A percentile compares a stretch with the other conserved stretches of the same genome.
phyloP scores from a whole-genome alignment of 768 basidiomycete species.

The Trametes cingulata region DNA sequence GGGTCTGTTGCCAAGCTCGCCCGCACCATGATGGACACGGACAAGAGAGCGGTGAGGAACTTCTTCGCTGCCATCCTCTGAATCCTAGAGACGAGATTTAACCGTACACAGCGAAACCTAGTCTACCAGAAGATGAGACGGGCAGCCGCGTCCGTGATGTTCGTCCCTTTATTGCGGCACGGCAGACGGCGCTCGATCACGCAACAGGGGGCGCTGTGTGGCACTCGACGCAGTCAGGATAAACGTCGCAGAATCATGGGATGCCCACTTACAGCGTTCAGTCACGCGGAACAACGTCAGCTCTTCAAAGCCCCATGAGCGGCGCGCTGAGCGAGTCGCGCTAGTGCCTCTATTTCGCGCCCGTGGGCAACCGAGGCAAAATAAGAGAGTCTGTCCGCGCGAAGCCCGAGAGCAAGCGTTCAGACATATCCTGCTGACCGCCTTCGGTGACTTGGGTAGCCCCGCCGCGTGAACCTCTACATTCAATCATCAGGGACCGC shows the following conservation, averaged over 20 bases:
- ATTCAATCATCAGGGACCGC: constrained; percentile 7
- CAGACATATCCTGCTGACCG: constrained; percentile 1
- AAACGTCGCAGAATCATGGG: constrained; percentile 16
- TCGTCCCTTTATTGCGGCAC: neutral
- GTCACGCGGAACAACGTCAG: neutral
- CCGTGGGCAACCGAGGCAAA: neutral
- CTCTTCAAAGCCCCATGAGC: neutral
- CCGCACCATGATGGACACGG: neutral
- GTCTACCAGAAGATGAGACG: neutral
- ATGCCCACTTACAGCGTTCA: neutral
- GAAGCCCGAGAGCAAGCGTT: neutral
- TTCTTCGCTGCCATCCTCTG: neutral
- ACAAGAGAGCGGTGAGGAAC: neutral
- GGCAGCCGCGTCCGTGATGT: neutral
- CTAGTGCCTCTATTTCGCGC: neutral
- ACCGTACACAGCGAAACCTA: neutral
- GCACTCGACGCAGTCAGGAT: neutral
- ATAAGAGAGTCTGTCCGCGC: neutral
- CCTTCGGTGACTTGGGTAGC: neutral
- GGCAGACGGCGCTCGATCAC: neutral
- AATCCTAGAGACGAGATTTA: neutral
- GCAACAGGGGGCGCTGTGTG: neutral
- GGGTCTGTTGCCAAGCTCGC: neutral
- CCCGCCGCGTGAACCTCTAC: neutral
- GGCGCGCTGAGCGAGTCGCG: neutral